phyloP scores from a whole-genome alignment of 805 yeast genomes.

The Nakazawaea anatomiae region DNA sequence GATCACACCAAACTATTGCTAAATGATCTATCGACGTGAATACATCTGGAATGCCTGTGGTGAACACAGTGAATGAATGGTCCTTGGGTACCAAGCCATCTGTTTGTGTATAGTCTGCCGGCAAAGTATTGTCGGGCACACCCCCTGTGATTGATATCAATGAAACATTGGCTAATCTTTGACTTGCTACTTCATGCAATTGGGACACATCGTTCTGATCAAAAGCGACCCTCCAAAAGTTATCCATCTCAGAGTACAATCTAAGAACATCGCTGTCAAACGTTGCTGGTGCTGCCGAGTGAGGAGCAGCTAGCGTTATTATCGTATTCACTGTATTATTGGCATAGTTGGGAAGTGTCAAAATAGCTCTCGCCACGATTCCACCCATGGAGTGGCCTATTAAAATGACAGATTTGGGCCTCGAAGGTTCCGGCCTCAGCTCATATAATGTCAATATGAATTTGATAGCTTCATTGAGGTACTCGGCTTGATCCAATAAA shows the following conservation, averaged over 20 bases:
- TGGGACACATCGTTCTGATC: constrained; percentile 17
- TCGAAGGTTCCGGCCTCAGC: constrained; percentile 23
- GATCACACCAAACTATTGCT: constrained; percentile 96
- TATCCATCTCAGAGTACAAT: constrained; percentile 67
- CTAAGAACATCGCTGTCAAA: constrained; percentile 84
- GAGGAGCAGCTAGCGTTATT: constrained; percentile 85
- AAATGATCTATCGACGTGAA: constrained; percentile 95
- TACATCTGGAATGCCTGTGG: constrained; percentile 83
- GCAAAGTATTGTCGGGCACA: constrained; percentile 64
- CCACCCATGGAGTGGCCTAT: constrained; percentile 98
- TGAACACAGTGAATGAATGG: constrained; percentile 77
- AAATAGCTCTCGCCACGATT: constrained; percentile 80
- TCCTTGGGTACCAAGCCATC: constrained; percentile 64
- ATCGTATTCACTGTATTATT: constrained; percentile 76
- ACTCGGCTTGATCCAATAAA: constrained; percentile 88
- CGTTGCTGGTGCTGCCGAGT: constrained; percentile 85
- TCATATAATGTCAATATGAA: constrained; percentile 68
- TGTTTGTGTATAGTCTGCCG: constrained; percentile 84
- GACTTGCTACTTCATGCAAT: constrained; percentile 29
- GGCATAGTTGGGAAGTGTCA: constrained; percentile 70
- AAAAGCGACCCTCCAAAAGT: constrained; percentile 72
- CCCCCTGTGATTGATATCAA: constrained; percentile 91
- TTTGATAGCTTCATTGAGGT: constrained; percentile 77
- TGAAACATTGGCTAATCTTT: constrained; percentile 52
- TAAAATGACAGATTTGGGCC: constrained; percentile 68